Evolutionary conservation across 2,329 filamentous ascomycete genomes (phyloP), one percentile per base, ranked within the genome.

Genomic region (Colletotrichum lindemuthianum): DNA sequence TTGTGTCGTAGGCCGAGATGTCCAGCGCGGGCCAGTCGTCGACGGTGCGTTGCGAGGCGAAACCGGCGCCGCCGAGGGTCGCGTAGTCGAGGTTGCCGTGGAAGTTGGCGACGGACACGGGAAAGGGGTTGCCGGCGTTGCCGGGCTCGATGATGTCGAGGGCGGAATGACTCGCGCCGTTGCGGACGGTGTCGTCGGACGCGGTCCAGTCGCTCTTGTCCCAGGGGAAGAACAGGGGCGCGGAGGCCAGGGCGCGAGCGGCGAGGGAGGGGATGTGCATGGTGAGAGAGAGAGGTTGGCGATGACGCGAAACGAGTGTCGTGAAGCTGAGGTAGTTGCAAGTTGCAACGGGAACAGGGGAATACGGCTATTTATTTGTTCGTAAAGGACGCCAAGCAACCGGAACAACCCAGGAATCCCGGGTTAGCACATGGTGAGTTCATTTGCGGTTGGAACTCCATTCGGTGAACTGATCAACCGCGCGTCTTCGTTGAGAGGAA

Each of bases 31-130:
- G 76, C 51, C 82, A 75, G 2, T 84, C 77, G 6, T 88, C 85
- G 40, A 81, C 83, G 7, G 90, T 93, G 47, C 90, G 85, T 73
- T 94, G 92, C 3, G 89, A 92, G 6, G 92, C 92, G 72, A 96
- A 96, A 6, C 92, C 92, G 0, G 92, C 92, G 32, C 91, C 92
- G 16, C 92, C 92, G 0, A 96, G 86, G 0, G 91, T 88, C 53
- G 83, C 84, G 67, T 89, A 92, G 76, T 96, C 91, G 15, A 96
- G 83, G 15, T 81, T 81, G 4, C 92, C 92, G 69, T 86, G 78
- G 78, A 94, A 93, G 77, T 83, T 64, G 76, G 89, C 87, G 11
- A 65, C 33, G 12, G 61, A 33, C 37, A 41, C 40, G 12, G 51
- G 4, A 8, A 65, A 65, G 3, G 58, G 61, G 58, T 65, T 65